Conservation (phyloP, 352 stramenopile genomes). For the Phytophthora nicotianae region DNA sequence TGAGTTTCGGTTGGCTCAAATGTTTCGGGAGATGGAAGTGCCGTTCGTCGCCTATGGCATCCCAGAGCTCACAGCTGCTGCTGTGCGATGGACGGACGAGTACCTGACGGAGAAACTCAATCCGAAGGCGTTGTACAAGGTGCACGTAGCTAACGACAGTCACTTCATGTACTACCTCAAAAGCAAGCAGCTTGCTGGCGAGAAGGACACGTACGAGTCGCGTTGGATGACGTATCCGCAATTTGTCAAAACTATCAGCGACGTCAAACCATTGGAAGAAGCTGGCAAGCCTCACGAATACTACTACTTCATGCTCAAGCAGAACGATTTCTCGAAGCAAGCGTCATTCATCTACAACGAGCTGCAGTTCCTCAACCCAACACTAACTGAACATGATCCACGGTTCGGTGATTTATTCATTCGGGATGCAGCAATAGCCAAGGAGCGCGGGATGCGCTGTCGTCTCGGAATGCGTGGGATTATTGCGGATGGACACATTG, state of each 20-base stretch:
- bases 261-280: conserved; percentile 23
- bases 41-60: conserved; percentile 94
- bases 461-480: conserved; percentile 94
- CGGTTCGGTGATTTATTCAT: conserved; percentile 65
- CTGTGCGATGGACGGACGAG: conserved; percentile 86
- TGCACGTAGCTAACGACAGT: conserved; percentile 84
- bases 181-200: conserved; percentile 32
- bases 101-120: conserved; percentile 61
- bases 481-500: conserved; percentile 94
- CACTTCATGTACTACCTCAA: conserved; percentile 96
- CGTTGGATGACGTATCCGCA: conserved; percentile 65
- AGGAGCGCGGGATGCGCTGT: conserved; percentile 61
- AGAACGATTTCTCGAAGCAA: conserved; percentile 41
- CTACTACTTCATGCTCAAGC: conserved; percentile 71
- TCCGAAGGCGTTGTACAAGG: conserved; percentile 47
- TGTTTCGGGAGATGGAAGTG: conserved; percentile 91
- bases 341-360: conserved; percentile 84
- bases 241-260: conserved; percentile 47
- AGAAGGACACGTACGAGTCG: conserved; percentile 53
- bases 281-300: conserved; percentile 34
- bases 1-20: conserved; percentile 84
- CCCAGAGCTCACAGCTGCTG: conserved; percentile 75
- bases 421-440: conserved; percentile 39
- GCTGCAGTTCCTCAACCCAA: conserved; percentile 92
- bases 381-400: conserved; percentile 61